Evolutionary conservation across 164 flowering plant genomes (phyloP).

Genomic region (Warburgia ugandensis): DNA sequence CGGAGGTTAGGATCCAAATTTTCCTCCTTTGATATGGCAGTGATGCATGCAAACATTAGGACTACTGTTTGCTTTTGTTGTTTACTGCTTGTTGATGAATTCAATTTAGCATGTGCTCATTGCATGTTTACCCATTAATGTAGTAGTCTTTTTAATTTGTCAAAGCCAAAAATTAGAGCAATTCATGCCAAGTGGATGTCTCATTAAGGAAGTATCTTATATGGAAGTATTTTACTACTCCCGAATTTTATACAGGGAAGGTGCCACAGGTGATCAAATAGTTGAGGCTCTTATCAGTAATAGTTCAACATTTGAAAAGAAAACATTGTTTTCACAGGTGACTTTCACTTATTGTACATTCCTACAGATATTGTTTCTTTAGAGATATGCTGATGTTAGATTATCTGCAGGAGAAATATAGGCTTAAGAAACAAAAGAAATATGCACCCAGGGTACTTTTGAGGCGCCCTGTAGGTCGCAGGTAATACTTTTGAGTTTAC

Average conservation of each 20-base stretch:
- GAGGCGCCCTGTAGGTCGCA: conserved; percentile 84
- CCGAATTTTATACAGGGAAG: conserved; percentile 48
- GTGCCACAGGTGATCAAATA: conserved; percentile 81
- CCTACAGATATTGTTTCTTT: background rate
- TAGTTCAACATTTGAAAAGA: conserved; percentile 86
- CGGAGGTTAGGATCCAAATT: conserved; percentile 42
- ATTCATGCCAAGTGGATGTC: background rate
- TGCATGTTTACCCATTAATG: no score
- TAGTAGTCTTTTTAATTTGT: no score
- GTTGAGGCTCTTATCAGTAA: conserved; percentile 91
- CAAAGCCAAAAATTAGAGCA: no score
- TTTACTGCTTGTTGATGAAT: no score
- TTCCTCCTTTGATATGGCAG: background rate
- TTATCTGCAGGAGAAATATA: conserved; percentile 79
- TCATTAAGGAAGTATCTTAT: background rate
- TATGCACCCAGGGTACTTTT: conserved; percentile 89
- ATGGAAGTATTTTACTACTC: conserved; percentile 2
- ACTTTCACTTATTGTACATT: conserved; percentile 8
- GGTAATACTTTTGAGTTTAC: conserved; percentile 31
- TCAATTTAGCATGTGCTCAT: no score
- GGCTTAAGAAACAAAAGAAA: conserved; percentile 83
- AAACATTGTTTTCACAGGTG: conserved; percentile 86
- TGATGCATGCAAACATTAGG: background rate
- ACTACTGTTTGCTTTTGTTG: no score
- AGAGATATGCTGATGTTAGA: conserved; percentile 13